Percentiles rank a stretch among this genome's conserved stretches.
Evolutionary conservation across 1,284 basidiomycete species (phyloP).

Genomic region (Boletus smithii): DNA sequence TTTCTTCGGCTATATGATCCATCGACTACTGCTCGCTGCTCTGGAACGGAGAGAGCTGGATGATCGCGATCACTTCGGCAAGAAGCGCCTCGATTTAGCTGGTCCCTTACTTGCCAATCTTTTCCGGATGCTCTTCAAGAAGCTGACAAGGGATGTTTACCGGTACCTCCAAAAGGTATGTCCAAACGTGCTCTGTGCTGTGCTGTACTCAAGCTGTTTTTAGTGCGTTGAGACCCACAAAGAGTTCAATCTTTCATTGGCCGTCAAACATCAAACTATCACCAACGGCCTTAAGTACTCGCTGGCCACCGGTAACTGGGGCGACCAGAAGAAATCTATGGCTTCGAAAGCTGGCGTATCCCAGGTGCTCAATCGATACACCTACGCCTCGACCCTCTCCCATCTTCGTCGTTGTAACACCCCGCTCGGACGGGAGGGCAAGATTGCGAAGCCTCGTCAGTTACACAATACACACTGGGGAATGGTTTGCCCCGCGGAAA

Average conservation of each 20-base stretch:
- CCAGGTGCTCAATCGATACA: constrained; percentile 98
- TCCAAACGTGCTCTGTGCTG: not conserved
- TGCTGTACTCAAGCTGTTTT: constrained; percentile 4
- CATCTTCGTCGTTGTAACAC: constrained; percentile 98
- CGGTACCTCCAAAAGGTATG: constrained; percentile 92
- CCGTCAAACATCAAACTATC: constrained; percentile 95
- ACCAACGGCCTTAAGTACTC: constrained; percentile 99
- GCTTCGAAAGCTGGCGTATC: constrained; percentile 97
- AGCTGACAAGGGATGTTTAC: constrained; percentile 96
- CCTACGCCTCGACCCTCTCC: constrained; percentile 96
- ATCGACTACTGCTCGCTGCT: constrained; percentile 90
- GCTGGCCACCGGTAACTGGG: constrained; percentile 98
- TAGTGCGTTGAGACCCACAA: constrained; percentile 97
- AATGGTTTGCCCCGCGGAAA: constrained; percentile 99
- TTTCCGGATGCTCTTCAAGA: constrained; percentile 97
- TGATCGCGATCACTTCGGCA: constrained; percentile 99
- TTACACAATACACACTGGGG: constrained; percentile 99
- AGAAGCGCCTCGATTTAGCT: constrained; percentile 95
- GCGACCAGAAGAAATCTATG: constrained; percentile 98
- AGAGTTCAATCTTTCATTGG: constrained; percentile 89
- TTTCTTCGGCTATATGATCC: constrained; percentile 99
- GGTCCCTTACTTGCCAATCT: constrained; percentile 93
- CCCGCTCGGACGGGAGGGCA: constrained; percentile 96
- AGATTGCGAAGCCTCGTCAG: constrained; percentile 99
- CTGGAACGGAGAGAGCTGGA: constrained; percentile 94